phyloP scores from a whole-genome alignment of 768 basidiomycete species.

The Rossbeevera mucosa region DNA sequence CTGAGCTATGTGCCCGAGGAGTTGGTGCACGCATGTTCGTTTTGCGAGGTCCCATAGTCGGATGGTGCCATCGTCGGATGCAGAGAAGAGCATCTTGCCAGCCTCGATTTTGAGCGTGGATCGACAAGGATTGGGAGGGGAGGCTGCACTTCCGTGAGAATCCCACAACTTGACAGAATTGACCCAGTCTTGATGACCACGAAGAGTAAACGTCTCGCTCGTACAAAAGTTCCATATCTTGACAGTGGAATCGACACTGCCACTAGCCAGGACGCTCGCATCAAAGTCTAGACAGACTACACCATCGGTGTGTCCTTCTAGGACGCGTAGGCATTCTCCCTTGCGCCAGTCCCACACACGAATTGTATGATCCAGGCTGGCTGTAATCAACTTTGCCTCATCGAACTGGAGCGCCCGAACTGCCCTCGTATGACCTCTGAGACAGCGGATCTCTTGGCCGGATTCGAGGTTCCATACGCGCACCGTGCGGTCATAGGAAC shows the following conservation, averaged over 20 bases:
- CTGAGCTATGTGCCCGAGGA: constrained; percentile 89
- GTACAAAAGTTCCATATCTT: constrained; percentile 93
- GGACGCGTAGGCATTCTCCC: constrained; percentile 80
- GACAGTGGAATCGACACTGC: constrained; percentile 91
- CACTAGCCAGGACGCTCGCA: constrained; percentile 85
- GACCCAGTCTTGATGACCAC: constrained; percentile 95
- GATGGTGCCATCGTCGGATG: constrained; percentile 91
- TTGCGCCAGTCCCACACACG: constrained; percentile 96
- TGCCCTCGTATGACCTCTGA: constrained; percentile 89
- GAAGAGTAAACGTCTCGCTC: constrained; percentile 85
- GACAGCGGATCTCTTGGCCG: constrained; percentile 73
- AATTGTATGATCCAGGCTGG: constrained; percentile 92
- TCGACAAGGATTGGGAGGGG: constrained; percentile 19
- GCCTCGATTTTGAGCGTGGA: constrained; percentile 55
- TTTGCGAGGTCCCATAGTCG: constrained; percentile 88
- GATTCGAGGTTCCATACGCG: constrained; percentile 97
- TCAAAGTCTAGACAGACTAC: constrained; percentile 92
- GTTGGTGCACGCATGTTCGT: constrained; percentile 76
- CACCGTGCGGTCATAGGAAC: constrained; percentile 92
- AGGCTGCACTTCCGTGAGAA: constrained; percentile 18
- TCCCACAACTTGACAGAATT: constrained; percentile 96
- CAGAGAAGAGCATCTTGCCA: constrained; percentile 96
- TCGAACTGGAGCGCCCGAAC: constrained; percentile 94
- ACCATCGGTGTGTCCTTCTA: constrained; percentile 88
- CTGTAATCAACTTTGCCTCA: constrained; percentile 90